Conservation (phyloP, 208 protist species). For the Leishmania martiniquensis region DNA sequence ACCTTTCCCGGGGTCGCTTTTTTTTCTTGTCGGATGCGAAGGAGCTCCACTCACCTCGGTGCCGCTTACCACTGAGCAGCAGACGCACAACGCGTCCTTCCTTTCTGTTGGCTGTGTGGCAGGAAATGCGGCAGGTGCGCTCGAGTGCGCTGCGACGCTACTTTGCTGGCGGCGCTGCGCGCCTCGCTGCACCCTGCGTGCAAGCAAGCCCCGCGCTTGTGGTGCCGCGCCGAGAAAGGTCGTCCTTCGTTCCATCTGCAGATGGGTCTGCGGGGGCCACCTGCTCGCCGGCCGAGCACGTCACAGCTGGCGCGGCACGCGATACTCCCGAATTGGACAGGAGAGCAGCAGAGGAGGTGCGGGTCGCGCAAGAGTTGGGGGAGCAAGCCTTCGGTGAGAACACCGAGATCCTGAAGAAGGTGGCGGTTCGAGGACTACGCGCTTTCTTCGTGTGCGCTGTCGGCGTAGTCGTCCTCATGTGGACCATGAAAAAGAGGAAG, state of each 20-base stretch:
- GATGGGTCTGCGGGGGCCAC: background rate
- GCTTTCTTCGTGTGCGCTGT: slow-evolving; percentile 65
- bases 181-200: background rate
- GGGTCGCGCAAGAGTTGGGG: slow-evolving; percentile 57
- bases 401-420: slow-evolving; percentile 65
- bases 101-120: background rate
- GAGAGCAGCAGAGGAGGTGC: slow-evolving; percentile 51
- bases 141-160: background rate
- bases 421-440: slow-evolving; percentile 67
- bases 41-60: background rate
- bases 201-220: background rate
- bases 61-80: background rate
- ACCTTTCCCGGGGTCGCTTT: background rate
- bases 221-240: background rate
- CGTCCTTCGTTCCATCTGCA: background rate
- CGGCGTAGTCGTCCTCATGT: slow-evolving; percentile 54
- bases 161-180: background rate
- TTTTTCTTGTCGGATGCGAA: background rate
- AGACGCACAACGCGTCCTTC: background rate
- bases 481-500: slow-evolving; percentile 54
- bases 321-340: slow-evolving; percentile 39
- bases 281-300: background rate
- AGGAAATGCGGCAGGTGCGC: slow-evolving; percentile 1
- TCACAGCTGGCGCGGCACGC: background rate
- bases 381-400: slow-evolving; percentile 81